Evolutionary conservation across 306 rosid genomes (phyloP).

Genomic region (Lathyrus tuberosus): DNA sequence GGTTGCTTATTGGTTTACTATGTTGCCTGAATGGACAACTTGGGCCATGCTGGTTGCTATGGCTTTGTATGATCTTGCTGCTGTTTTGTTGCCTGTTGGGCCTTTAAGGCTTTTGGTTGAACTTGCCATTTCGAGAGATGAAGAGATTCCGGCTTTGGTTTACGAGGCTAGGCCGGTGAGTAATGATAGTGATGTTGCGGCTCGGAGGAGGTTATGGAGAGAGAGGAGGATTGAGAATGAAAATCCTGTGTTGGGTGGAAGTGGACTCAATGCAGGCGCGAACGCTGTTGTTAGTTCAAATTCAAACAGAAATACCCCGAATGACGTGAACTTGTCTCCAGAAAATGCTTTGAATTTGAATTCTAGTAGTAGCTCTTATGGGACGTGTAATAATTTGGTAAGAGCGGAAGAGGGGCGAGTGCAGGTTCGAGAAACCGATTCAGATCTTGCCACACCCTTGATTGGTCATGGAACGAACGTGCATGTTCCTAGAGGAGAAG

Average conservation of each 20-base stretch:
- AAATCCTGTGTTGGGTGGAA: conserved; percentile 44
- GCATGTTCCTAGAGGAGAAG: conserved; percentile 42
- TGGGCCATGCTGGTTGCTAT: conserved; percentile 86
- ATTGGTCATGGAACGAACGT: conserved; percentile 51
- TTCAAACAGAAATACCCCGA: conserved; percentile 27
- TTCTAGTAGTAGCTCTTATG: conserved; percentile 29
- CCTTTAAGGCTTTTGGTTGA: conserved; percentile 85
- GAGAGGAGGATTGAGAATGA: conserved; percentile 51
- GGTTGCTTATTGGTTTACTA: conserved; percentile 93
- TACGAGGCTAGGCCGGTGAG: conserved; percentile 91
- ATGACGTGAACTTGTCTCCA: conserved; percentile 30
- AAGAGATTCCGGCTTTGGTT: conserved; percentile 92
- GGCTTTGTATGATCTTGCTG: conserved; percentile 93
- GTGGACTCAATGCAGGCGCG: conserved; percentile 31
- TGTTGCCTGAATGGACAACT: conserved; percentile 97
- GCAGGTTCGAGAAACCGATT: conserved; percentile 40
- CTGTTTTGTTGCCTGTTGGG: conserved; percentile 85
- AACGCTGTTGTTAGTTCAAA: conserved; percentile 23
- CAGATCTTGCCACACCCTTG: conserved; percentile 64
- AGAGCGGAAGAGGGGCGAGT: conserved; percentile 65
- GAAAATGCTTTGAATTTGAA: conserved; percentile 41
- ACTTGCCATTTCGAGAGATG: conserved; percentile 91
- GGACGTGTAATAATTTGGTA: conserved; percentile 36
- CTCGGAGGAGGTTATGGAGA: conserved; percentile 82
- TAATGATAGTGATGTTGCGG: conserved; percentile 40